phyloP scores from a whole-genome alignment of 805 yeast species.

The Candida berthetii region DNA sequence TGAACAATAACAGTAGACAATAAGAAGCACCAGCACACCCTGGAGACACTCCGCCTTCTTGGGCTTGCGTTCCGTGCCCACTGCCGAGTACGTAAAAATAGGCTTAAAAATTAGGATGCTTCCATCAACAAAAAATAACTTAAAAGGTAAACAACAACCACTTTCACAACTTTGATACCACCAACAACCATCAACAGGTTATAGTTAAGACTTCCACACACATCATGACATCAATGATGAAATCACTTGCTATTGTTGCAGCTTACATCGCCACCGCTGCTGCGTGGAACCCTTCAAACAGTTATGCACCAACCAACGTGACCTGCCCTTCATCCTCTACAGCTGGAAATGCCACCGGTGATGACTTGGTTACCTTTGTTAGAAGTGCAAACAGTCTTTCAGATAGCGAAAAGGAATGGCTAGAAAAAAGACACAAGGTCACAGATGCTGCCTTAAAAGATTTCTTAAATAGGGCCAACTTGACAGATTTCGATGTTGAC shows the following conservation, averaged over 20 bases:
- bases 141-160: too few species aligned
- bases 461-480: constrained; percentile 39
- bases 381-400: constrained; percentile 46
- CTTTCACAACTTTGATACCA: too few species aligned
- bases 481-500: constrained; percentile 34
- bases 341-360: constrained; percentile 1
- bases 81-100: too few species aligned
- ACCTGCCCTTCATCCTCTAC: constrained; percentile 37
- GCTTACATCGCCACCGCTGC: not conserved
- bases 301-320: constrained; percentile 57
- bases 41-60: too few species aligned
- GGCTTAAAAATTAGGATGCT: too few species aligned
- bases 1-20: too few species aligned
- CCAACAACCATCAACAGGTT: too few species aligned
- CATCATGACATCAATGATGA: too few species aligned
- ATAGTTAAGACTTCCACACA: too few species aligned
- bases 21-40: too few species aligned
- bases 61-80: too few species aligned
- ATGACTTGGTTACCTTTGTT: constrained; percentile 23
- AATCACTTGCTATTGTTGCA: not conserved
- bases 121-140: too few species aligned
- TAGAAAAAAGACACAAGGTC: constrained; percentile 27
- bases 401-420: constrained; percentile 44
- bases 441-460: constrained; percentile 23
- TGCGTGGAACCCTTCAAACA: constrained; percentile 50